phyloP scores from a whole-genome alignment of 2,329 filamentous ascomycete species.

The Penicillium sp. region DNA sequence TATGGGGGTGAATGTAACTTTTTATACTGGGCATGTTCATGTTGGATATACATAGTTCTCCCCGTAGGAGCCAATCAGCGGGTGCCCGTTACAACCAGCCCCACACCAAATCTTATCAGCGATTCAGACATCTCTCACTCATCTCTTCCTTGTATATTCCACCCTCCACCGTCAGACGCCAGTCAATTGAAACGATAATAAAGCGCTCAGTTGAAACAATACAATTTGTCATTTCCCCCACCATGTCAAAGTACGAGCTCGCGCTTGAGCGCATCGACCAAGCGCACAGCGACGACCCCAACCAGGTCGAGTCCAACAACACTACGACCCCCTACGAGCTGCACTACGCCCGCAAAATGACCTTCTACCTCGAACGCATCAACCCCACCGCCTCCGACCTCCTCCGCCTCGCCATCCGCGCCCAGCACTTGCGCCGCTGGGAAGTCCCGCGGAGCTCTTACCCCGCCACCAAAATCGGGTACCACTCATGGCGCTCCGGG shows the following conservation, averaged over 20 bases:
- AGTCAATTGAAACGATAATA: background rate
- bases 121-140: background rate
- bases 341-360: slow-evolving; percentile 79
- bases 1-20: no score
- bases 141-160: background rate
- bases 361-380: slow-evolving; percentile 64
- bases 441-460: slow-evolving; percentile 73
- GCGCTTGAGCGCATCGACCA: slow-evolving; percentile 70
- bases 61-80: background rate
- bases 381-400: slow-evolving; percentile 62
- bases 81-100: background rate
- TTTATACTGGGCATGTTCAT: no score
- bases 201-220: no score
- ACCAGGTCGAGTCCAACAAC: slow-evolving; percentile 43
- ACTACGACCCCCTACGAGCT: slow-evolving; percentile 68
- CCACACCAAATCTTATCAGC: background rate
- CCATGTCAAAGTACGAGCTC: slow-evolving; percentile 35
- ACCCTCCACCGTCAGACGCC: no score
- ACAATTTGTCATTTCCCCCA: background rate
- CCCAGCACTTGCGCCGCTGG: slow-evolving; percentile 84
- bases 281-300: slow-evolving; percentile 68
- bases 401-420: slow-evolving; percentile 73
- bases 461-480: slow-evolving; percentile 72
- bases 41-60: no score
- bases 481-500: slow-evolving; percentile 74